Evolutionary conservation across 345 rosid genomes (phyloP).

Genomic region (Sisymbrium irio): DNA sequence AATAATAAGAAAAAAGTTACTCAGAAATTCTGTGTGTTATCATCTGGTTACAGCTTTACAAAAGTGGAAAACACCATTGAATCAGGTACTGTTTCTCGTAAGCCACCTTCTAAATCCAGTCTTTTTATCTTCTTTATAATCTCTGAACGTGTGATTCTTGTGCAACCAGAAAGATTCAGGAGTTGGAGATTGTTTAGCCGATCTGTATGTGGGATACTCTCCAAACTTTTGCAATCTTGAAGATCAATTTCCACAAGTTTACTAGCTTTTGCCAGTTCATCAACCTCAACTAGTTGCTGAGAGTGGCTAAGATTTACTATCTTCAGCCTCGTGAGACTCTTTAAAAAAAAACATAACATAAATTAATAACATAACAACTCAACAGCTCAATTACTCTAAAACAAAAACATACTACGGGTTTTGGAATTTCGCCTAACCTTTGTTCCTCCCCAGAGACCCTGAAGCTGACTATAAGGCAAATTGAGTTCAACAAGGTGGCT

Average conservation of each 20-base stretch:
- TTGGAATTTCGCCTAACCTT: constrained; percentile 26
- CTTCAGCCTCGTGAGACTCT: constrained; percentile 5
- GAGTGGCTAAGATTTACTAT: constrained; percentile 3
- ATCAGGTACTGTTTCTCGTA: not conserved
- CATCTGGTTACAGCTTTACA: not conserved
- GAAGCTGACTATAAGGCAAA: constrained; percentile 6
- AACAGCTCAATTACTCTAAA: not conserved
- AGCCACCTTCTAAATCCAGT: not conserved
- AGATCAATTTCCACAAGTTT: not conserved
- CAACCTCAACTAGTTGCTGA: not conserved
- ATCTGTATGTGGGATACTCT: not conserved
- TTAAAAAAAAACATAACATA: not conserved
- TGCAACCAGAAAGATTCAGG: constrained; percentile 7
- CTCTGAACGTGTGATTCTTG: not conserved
- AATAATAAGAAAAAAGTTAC: too few species aligned
- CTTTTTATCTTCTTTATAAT: not conserved
- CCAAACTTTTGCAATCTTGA: constrained; percentile 8
- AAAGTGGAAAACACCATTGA: constrained; percentile 3
- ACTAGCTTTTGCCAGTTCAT: not conserved
- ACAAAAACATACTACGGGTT: too few species aligned
- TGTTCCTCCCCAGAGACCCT: constrained; percentile 25
- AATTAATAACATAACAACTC: too few species aligned
- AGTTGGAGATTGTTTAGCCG: not conserved
- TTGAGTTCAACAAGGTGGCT: constrained; percentile 25
- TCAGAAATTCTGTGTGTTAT: not conserved